phyloP scores from a whole-genome alignment of 1,284 basidiomycete species.

The Boletus semigastroideus region DNA sequence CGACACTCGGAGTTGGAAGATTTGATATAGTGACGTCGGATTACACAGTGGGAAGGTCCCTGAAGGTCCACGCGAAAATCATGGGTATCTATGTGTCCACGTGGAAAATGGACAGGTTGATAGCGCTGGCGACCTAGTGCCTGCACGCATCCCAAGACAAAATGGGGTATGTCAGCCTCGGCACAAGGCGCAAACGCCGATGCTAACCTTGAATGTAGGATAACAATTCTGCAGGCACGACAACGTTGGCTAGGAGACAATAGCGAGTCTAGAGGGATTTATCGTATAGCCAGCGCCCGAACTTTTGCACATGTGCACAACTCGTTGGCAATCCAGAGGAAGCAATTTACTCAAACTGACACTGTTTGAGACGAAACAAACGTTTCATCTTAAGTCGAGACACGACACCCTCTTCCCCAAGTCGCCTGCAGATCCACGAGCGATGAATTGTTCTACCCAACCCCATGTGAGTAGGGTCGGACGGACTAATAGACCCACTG shows the following conservation, averaged over 20 bases:
- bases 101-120: constrained; percentile 4
- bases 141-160: background rate
- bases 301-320: constrained; percentile 13
- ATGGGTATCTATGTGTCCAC: constrained; percentile 7
- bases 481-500: background rate
- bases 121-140: background rate
- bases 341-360: background rate
- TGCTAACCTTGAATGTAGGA: background rate
- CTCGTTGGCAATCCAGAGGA: background rate
- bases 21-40: constrained; percentile 13
- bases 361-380: constrained; percentile 16
- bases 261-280: background rate
- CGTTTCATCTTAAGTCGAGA: constrained; percentile 19
- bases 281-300: constrained; percentile 1
- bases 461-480: background rate
- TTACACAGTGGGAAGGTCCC: constrained; percentile 10
- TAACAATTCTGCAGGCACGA: background rate
- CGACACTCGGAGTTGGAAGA: constrained; percentile 10
- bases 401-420: background rate
- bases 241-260: background rate
- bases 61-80: constrained; percentile 7
- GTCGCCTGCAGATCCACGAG: background rate
- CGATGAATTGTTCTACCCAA: background rate
- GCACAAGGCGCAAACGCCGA: background rate
- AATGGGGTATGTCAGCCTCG: background rate